These are phyloP conservation scores for Plenodomus biglobosus DNA, from an alignment of 2,329 filamentous ascomycete genomes.

Conservation along the genomic window DNA sequence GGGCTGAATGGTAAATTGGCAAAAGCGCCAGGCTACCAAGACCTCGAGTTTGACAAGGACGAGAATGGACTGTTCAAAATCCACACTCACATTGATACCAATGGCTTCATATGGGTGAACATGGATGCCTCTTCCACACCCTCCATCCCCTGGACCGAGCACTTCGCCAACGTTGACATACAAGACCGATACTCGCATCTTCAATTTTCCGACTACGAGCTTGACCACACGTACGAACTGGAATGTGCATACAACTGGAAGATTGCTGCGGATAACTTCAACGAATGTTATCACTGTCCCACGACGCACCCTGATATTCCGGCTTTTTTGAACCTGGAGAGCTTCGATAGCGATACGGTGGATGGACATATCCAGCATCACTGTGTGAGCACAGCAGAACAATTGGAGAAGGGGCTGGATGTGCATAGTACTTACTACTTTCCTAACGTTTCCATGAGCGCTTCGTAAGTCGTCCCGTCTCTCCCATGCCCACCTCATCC, in stretches of 20 bases:
- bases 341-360: constrained; percentile 45
- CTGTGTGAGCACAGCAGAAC: constrained; percentile 20
- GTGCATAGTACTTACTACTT: constrained; percentile 34
- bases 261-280: constrained; percentile 58
- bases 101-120: constrained; percentile 40
- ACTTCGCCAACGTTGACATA: constrained; percentile 25
- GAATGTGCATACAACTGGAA: constrained; percentile 34
- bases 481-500: not conserved
- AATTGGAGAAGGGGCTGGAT: constrained; percentile 19
- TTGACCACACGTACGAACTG: constrained; percentile 29
- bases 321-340: constrained; percentile 57
- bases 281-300: constrained; percentile 65
- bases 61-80: constrained; percentile 36
- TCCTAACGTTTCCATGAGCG: constrained; percentile 25
- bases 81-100: constrained; percentile 26
- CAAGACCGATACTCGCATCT: constrained; percentile 22
- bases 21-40: constrained; percentile 47
- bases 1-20: constrained; percentile 45
- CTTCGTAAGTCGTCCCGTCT: constrained; percentile 12
- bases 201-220: constrained; percentile 24
- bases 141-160: constrained; percentile 20
- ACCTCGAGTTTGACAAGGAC: constrained; percentile 27
- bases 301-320: constrained; percentile 61
- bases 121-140: constrained; percentile 25
- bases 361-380: constrained; percentile 32